phyloP scores from a whole-genome alignment of 371 early-diverging fungal species.

The Batkoa obscura region DNA sequence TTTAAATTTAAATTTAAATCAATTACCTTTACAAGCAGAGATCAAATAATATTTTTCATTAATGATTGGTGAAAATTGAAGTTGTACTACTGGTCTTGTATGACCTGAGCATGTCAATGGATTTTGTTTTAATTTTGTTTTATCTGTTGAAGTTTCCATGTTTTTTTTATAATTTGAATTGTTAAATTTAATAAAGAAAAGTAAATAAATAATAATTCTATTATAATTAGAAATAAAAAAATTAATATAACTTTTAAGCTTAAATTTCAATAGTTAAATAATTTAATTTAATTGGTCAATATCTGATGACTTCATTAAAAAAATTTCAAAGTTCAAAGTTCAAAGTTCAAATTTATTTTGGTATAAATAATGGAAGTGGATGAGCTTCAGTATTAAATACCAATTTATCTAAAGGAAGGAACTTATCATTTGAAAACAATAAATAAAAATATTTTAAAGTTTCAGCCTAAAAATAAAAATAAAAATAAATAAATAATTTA shows the following conservation, averaged over 20 bases:
- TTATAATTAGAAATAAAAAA: no score
- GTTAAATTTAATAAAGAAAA: no score
- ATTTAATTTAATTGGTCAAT: no score
- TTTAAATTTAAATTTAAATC: background rate
- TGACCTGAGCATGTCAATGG: conserved; percentile 77
- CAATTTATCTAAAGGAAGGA: conserved; percentile 57
- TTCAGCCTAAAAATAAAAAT: conserved; percentile 38
- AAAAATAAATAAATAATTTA: background rate
- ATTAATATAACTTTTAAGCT: no score
- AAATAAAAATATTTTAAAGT: conserved; percentile 90
- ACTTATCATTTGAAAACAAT: conserved; percentile 42
- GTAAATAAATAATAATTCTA: no score
- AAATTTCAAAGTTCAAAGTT: no score
- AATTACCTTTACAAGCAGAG: conserved; percentile 70
- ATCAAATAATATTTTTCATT: conserved; percentile 57
- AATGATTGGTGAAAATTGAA: conserved; percentile 47
- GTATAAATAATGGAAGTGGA: conserved; percentile 45
- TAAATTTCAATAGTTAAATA: no score
- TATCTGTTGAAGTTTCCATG: no score
- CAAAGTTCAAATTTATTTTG: no score
- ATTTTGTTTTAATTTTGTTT: no score
- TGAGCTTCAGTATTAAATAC: conserved; percentile 85
- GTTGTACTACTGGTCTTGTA: conserved; percentile 71
- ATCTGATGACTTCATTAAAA: no score
- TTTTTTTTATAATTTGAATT: no score